Evolutionary conservation across 805 yeast species (phyloP).

Genomic region (Lipomyces orientalis): DNA sequence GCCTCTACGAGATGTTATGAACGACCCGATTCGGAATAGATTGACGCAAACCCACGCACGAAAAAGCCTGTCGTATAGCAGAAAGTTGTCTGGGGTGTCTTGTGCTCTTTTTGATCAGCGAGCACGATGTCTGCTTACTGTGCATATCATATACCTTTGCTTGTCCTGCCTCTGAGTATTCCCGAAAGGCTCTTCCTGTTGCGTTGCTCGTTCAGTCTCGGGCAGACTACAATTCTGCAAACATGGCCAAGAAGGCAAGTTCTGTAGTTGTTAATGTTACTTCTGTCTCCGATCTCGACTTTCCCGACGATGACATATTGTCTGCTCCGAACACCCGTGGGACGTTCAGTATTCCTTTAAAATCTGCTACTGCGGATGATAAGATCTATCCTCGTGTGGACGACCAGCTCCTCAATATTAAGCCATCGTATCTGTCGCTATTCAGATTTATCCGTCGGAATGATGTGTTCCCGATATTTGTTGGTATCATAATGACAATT

Average conservation of each 20-base stretch:
- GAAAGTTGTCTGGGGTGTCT: neutral
- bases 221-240: neutral
- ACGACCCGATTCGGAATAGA: neutral
- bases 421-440: constrained; percentile 20
- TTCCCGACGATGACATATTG: neutral
- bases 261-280: neutral
- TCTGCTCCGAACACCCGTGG: neutral
- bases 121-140: neutral
- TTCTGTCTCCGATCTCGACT: neutral
- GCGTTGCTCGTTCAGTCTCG: neutral
- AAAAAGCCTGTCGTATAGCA: neutral
- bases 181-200: neutral
- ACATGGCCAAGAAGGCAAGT: neutral
- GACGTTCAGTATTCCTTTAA: neutral
- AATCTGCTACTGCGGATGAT: neutral
- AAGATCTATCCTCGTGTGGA: neutral
- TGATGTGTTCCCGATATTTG: constrained; percentile 13
- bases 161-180: neutral
- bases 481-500: neutral
- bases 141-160: neutral
- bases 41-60: neutral
- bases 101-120: neutral
- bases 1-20: neutral
- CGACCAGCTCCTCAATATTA: constrained; percentile 7
- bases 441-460: constrained; percentile 16